Percentiles rank a stretch among this genome's conserved stretches.
Conservation (phyloP, 2,329 filamentous ascomycete genomes). For the Pseudogymnoascus sp. region DNA sequence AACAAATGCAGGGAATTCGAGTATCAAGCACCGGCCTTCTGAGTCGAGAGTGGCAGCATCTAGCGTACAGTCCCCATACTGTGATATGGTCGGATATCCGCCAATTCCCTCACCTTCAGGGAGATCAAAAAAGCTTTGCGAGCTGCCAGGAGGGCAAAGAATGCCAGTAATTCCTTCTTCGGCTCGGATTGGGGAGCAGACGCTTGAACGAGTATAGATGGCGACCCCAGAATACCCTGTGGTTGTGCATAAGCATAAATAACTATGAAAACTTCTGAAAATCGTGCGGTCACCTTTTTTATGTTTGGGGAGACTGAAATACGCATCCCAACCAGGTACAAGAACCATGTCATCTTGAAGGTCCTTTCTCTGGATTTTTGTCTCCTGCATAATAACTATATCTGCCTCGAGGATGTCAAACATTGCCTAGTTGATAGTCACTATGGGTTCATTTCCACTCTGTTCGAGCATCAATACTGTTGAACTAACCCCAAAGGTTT, state of each 20-base stretch:
- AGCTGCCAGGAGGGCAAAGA: slow-evolving; percentile 64
- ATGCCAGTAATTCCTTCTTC: slow-evolving; percentile 91
- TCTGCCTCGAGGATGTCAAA: slow-evolving; percentile 89
- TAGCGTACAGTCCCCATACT: slow-evolving; percentile 54
- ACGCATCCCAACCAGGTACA: slow-evolving; percentile 91
- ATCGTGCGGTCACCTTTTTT: slow-evolving; percentile 66
- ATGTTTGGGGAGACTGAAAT: slow-evolving; percentile 83
- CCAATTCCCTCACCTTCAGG: slow-evolving; percentile 71
- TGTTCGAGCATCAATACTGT: neutral
- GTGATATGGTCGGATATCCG: slow-evolving; percentile 68
- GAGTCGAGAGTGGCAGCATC: slow-evolving; percentile 73
- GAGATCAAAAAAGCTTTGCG: slow-evolving; percentile 65
- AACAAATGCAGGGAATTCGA: slow-evolving; percentile 94
- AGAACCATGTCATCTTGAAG: slow-evolving; percentile 92
- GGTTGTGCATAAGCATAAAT: slow-evolving; percentile 10
- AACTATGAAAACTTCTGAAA: neutral
- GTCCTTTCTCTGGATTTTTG: slow-evolving; percentile 92
- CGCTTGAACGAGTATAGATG: slow-evolving; percentile 84
- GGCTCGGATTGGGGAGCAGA: slow-evolving; percentile 77
- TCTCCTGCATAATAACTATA: slow-evolving; percentile 90
- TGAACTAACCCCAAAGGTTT: slow-evolving; percentile 55
- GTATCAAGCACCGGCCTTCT: slow-evolving; percentile 81
- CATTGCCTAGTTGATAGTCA: slow-evolving; percentile 56
- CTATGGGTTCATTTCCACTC: neutral
- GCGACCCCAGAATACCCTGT: slow-evolving; percentile 90